Percentiles rank a stretch among this genome's conserved stretches.
Conservation (phyloP, 345 rosid species). For the Zanthoxylum bungeanum region DNA sequence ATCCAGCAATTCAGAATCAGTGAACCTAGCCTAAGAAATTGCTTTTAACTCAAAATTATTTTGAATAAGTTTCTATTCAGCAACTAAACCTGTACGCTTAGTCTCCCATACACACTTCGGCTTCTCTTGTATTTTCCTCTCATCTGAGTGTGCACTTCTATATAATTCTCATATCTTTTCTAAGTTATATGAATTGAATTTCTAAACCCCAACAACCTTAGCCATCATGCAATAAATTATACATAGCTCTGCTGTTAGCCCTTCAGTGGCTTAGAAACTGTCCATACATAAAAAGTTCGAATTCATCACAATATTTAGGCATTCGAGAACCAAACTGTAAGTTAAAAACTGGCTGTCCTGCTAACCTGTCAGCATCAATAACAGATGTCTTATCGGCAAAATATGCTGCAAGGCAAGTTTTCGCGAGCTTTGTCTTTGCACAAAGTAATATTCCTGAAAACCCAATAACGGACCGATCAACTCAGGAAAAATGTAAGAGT, state of each 20-base stretch:
- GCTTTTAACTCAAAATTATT: not conserved
- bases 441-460: constrained; percentile 79
- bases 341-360: not conserved
- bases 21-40: not conserved
- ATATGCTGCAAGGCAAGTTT: constrained; percentile 65
- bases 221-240: not conserved
- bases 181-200: not conserved
- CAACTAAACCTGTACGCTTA: not conserved
- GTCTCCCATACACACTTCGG: not conserved
- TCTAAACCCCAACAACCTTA: not conserved
- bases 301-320: not conserved
- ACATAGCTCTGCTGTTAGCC: not conserved
- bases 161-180: not conserved
- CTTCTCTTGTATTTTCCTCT: not conserved
- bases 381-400: constrained; percentile 84
- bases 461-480: constrained; percentile 15
- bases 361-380: constrained; percentile 48
- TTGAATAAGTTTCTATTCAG: not conserved
- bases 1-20: not conserved
- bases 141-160: not conserved
- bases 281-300: not conserved
- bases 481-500: not conserved
- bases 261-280: not conserved
- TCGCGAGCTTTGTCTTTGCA: constrained; percentile 84
- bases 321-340: not conserved